Evolutionary conservation across 1,284 basidiomycete species (phyloP), one percentile per base, ranked within the genome.

Genomic region (Mycena citricolor): DNA sequence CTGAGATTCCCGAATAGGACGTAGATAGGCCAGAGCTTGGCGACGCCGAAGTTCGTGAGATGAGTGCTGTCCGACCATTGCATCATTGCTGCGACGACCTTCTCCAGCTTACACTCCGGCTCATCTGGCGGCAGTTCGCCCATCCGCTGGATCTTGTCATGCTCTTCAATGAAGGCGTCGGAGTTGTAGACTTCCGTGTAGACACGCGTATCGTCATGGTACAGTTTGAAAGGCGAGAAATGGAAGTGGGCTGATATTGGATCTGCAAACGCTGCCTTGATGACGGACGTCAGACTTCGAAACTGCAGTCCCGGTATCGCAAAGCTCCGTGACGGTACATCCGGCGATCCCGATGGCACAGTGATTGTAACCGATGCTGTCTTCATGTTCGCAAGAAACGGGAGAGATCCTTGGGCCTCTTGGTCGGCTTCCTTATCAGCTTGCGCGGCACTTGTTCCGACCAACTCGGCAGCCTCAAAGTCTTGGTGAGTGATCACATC

Each of bases 11-110:
- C 62, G 25, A 62, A 52, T 23, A 45, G 52, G 5, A 51, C 5
- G 44, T 65, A 66, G 2, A 61, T 26, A 0, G 64, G 63, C 62
- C 63, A 65, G 0, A 58, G 30, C 23, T 55, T 56, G 11, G 56
- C 44, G n/a, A 48, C 38, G 1, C 63, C 60, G 33, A 62, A 64
- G 4, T 57, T 35, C 0, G 60, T 52, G 4, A 61, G 29, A 22
- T 59, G 57, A 12, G 61, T 65, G 1, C 54, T 50, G 47, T 64
- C 60, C 0, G 61, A 65, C 45, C 51, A 56, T 11, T 59, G 32
- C 51, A 59, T 59, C 2, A 56, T 21, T 1, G 49, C 58, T 2
- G 46, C 55, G 16, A 63, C 42, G 3, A 30, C 52, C 1, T 55
- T 52, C 4, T 54, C 54, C 12, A 55, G 42, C 29, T 55, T 43